Conservation (phyloP, 768 basidiomycete species). For the Naematelia encephala region DNA sequence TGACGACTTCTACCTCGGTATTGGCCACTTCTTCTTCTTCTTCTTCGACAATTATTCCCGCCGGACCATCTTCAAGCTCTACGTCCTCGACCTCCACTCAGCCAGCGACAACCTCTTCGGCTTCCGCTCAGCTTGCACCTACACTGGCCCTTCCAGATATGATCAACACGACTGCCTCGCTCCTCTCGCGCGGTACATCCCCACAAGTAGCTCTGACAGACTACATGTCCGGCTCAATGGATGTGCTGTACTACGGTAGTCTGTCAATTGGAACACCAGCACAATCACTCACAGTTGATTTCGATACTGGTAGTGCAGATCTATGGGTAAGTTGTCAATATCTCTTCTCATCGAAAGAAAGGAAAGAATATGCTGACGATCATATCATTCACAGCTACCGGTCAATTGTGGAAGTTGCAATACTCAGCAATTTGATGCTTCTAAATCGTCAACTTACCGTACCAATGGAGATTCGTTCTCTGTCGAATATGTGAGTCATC, state of each 20-base stretch:
- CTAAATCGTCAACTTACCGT: slow-evolving; percentile 16
- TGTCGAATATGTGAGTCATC: slow-evolving; percentile 36
- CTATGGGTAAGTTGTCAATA: slow-evolving; percentile 60
- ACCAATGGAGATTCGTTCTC: slow-evolving; percentile 26
- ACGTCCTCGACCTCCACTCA: not conserved
- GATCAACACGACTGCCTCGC: not conserved
- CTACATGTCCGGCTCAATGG: slow-evolving; percentile 51
- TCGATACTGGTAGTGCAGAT: slow-evolving; percentile 69
- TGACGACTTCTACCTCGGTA: slow-evolving; percentile 1
- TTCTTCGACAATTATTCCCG: slow-evolving; percentile 2
- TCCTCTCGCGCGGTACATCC: not conserved
- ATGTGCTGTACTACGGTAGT: slow-evolving; percentile 57
- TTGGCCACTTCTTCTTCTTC: slow-evolving; percentile 7
- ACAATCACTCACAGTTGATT: slow-evolving; percentile 59
- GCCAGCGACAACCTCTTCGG: not conserved
- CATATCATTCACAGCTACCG: slow-evolving; percentile 24
- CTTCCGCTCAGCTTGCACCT: not conserved
- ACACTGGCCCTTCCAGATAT: slow-evolving; percentile 2
- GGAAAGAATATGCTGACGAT: slow-evolving; percentile 1
- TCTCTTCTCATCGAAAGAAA: not conserved
- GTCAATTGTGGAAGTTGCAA: slow-evolving; percentile 29
- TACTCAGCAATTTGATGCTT: slow-evolving; percentile 26
- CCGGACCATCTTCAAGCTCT: not conserved
- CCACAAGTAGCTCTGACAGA: slow-evolving; percentile 50
- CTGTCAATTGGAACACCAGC: slow-evolving; percentile 59